These are phyloP conservation scores for Fagus sylvatica DNA, from an alignment of 306 rosid species.

Conservation along the genomic window DNA sequence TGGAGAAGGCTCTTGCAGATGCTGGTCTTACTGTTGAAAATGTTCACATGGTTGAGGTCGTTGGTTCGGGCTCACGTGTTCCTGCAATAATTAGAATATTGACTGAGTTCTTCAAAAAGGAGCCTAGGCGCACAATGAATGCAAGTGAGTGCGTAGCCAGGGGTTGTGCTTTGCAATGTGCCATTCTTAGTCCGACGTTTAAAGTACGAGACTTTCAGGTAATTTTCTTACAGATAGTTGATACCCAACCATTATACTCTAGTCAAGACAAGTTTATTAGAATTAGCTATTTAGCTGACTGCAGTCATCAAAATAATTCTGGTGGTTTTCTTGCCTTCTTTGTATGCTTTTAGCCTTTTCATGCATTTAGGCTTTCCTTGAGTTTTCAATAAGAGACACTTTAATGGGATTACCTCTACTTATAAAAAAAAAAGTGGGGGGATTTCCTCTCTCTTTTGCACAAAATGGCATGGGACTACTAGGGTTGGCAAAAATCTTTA, in stretches of 20 bases:
- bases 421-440: too few species aligned
- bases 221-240: constrained; percentile 4
- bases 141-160: constrained; percentile 95
- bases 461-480: not conserved
- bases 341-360: too few species aligned
- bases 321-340: not conserved
- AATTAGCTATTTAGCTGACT: not conserved
- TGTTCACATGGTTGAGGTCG: constrained; percentile 79
- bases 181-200: constrained; percentile 94
- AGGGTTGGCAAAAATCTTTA: not conserved
- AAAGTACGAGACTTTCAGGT: constrained; percentile 96
- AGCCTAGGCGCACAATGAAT: constrained; percentile 97
- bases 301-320: not conserved
- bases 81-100: constrained; percentile 82
- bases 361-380: too few species aligned
- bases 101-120: constrained; percentile 83
- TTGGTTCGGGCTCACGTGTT: constrained; percentile 96
- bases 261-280: not conserved
- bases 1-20: constrained; percentile 85
- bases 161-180: constrained; percentile 93
- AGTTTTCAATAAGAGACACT: too few species aligned
- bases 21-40: constrained; percentile 75
- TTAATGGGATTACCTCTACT: not conserved
- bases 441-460: not conserved
- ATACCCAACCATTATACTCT: not conserved